Evolutionary conservation across 1,284 basidiomycete species (phyloP).

Genomic region (Ustilago vetiveriae): DNA sequence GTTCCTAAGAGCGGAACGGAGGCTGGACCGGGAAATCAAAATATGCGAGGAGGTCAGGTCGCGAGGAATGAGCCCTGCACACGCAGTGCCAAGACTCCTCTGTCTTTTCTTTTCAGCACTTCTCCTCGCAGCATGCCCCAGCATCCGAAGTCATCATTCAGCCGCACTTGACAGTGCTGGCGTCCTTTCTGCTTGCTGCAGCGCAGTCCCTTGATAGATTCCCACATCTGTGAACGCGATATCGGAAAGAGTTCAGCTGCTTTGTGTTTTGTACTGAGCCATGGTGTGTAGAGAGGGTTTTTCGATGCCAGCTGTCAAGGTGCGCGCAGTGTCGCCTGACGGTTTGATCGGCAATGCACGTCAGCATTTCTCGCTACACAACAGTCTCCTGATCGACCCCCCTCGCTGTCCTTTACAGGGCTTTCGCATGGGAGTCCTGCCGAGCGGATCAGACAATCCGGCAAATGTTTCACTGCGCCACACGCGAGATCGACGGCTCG

Average conservation of each 20-base stretch:
- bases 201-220: no score
- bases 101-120: not conserved
- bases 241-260: no score
- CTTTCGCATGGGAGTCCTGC: no score
- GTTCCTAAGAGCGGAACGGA: conserved; percentile 14
- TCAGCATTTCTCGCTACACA: conserved; percentile 12
- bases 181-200: not conserved
- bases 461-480: not conserved
- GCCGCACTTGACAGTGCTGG: not conserved
- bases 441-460: no score
- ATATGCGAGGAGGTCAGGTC: conserved; percentile 23
- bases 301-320: conserved; percentile 11
- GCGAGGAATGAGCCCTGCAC: conserved; percentile 24
- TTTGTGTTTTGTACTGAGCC: no score
- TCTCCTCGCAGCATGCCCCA: not conserved
- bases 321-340: not conserved
- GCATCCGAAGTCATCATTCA: not conserved
- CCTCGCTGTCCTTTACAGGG: no score
- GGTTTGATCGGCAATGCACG: conserved; percentile 10
- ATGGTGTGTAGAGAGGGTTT: no score
- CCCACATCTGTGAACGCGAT: no score
- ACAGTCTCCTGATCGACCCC: not conserved
- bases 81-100: not conserved
- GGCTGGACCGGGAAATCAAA: not conserved
- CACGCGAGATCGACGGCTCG: conserved; percentile 4